Conservation (phyloP, 805 yeast species). For the Spathaspora girioi region DNA sequence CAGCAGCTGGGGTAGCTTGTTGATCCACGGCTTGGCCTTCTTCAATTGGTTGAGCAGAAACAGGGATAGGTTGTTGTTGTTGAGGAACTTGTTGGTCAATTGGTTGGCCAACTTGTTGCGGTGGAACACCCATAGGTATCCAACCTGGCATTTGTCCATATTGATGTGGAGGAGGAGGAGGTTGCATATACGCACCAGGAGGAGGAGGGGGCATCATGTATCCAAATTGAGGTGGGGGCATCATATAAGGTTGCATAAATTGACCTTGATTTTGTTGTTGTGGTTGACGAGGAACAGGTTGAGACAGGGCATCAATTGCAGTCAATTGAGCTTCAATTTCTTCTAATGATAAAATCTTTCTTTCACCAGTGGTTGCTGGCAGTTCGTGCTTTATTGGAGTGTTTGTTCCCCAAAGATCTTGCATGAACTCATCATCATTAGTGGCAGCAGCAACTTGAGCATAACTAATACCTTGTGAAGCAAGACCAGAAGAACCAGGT, state of each 20-base stretch:
- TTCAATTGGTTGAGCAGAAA: neutral
- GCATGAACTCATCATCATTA: constrained; percentile 45
- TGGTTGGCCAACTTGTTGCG: constrained; percentile 6
- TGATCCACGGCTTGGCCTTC: constrained; percentile 3
- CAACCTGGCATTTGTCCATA: constrained; percentile 29
- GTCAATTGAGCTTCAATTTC: constrained; percentile 80
- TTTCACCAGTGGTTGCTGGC: constrained; percentile 17
- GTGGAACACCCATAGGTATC: constrained; percentile 12
- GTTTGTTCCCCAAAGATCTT: constrained; percentile 41
- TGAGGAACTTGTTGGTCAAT: constrained; percentile 7
- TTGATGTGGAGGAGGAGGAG: constrained; percentile 13
- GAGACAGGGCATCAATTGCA: constrained; percentile 35
- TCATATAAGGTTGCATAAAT: constrained; percentile 21
- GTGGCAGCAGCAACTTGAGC: constrained; percentile 39
- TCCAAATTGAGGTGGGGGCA: constrained; percentile 30
- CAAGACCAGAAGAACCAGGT: constrained; percentile 7
- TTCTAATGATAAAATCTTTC: constrained; percentile 65
- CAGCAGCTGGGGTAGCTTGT: neutral
- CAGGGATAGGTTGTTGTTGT: neutral
- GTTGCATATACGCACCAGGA: constrained; percentile 34
- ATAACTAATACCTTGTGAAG: constrained; percentile 24
- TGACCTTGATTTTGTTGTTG: constrained; percentile 25
- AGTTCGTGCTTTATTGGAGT: constrained; percentile 27
- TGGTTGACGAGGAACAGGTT: constrained; percentile 15
- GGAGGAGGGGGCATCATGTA: constrained; percentile 47